Conservation (phyloP, 2,329 filamentous ascomycete species). For the Exophiala sp. region DNA sequence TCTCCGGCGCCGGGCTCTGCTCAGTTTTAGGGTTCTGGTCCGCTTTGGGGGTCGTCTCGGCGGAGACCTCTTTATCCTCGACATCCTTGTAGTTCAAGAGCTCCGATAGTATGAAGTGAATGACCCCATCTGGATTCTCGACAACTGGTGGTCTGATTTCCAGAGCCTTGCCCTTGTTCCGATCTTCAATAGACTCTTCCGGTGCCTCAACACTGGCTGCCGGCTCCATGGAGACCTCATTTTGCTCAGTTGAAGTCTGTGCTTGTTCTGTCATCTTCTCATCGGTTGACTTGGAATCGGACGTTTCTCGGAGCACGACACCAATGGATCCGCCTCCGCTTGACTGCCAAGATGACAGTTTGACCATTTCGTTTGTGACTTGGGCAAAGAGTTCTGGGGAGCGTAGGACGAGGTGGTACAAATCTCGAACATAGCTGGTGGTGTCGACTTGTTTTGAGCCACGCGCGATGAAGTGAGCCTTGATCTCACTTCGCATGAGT, state of each 20-base stretch:
- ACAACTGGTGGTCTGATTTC: constrained; percentile 80
- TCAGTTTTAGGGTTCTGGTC: constrained; percentile 38
- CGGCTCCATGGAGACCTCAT: constrained; percentile 10
- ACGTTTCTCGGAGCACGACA: constrained; percentile 38
- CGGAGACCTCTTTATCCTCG: constrained; percentile 68
- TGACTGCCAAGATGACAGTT: constrained; percentile 46
- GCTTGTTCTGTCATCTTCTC: constrained; percentile 31
- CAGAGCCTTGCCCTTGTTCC: constrained; percentile 51
- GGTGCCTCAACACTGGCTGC: constrained; percentile 27
- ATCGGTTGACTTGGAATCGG: constrained; percentile 36
- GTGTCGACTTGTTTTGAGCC: constrained; percentile 62
- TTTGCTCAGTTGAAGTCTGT: not conserved
- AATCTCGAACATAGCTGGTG: constrained; percentile 67
- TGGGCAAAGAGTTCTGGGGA: constrained; percentile 83
- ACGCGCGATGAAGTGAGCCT: constrained; percentile 65
- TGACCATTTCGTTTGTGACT: constrained; percentile 78
- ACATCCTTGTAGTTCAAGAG: constrained; percentile 88
- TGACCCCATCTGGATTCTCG: constrained; percentile 89
- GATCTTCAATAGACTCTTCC: constrained; percentile 17
- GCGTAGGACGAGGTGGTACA: constrained; percentile 76
- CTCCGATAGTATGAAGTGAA: constrained; percentile 92
- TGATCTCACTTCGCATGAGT: constrained; percentile 87
- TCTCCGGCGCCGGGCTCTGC: constrained; percentile 43
- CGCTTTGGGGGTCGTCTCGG: constrained; percentile 31
- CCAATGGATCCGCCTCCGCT: constrained; percentile 9